Percentiles rank a stretch among this genome's conserved stretches.
phyloP scores from a whole-genome alignment of 176 grass and related monocot species.

The Bromus sterilis region DNA sequence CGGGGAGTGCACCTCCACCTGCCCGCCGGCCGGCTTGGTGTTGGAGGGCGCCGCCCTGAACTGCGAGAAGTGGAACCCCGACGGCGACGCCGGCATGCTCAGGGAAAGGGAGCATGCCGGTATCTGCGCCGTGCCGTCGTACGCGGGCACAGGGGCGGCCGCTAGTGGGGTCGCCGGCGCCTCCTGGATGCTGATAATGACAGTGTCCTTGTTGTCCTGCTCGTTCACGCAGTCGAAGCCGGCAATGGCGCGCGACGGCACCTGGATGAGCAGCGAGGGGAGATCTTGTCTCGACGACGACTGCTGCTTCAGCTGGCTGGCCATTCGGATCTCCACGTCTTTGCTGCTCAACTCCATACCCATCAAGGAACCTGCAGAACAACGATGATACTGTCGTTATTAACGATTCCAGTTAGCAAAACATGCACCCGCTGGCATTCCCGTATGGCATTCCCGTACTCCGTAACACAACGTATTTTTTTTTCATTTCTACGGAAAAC shows the following conservation, averaged over 20 bases:
- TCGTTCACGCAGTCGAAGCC: slow-evolving; percentile 28
- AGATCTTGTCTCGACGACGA: neutral
- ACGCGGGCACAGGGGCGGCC: neutral
- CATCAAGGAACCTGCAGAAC: neutral
- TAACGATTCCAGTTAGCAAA: neutral
- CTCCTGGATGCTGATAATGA: slow-evolving; percentile 36
- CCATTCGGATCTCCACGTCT: slow-evolving; percentile 12
- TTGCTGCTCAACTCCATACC: slow-evolving; percentile 17
- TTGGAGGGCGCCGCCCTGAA: neutral
- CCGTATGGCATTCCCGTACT: too few species aligned
- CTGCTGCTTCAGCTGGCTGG: neutral
- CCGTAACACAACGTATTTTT: too few species aligned
- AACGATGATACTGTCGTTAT: too few species aligned
- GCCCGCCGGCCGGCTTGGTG: neutral
- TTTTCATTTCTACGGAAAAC: too few species aligned
- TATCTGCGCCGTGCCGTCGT: neutral
- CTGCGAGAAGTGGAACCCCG: slow-evolving; percentile 45
- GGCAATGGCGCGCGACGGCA: slow-evolving; percentile 4
- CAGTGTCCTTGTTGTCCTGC: slow-evolving; percentile 19
- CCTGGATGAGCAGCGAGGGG: slow-evolving; percentile 24
- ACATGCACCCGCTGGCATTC: too few species aligned
- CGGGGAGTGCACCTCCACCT: neutral
- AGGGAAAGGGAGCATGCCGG: slow-evolving; percentile 34
- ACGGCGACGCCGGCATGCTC: slow-evolving; percentile 61
- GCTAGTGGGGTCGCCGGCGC: neutral